These are phyloP conservation scores for Sporothrix variecibatus DNA, from an alignment of 2,329 filamentous ascomycete genomes.

Conservation along the genomic window DNA sequence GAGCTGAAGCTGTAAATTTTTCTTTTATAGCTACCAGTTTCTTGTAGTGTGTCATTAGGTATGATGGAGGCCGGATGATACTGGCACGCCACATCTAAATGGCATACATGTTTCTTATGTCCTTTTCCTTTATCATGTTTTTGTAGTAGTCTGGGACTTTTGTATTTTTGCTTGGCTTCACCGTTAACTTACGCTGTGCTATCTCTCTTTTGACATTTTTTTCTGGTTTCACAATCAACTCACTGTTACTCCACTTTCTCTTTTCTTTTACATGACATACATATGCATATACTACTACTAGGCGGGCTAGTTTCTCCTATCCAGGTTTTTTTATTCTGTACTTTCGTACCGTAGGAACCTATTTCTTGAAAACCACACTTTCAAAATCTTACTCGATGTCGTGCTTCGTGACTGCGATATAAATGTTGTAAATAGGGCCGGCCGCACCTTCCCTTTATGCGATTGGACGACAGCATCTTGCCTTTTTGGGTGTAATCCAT, in stretches of 20 bases:
- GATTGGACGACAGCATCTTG: neutral
- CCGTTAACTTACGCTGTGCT: neutral
- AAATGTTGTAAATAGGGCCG: neutral
- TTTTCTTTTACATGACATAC: conserved; percentile 11
- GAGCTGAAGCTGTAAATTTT: conserved; percentile 47
- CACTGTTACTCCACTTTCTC: neutral
- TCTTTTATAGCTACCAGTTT: conserved; percentile 15
- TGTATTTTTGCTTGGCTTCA: conserved; percentile 13
- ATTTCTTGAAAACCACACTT: neutral
- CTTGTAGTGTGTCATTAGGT: neutral
- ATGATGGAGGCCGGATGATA: neutral
- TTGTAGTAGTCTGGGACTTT: conserved; percentile 14
- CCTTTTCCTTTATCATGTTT: conserved; percentile 17
- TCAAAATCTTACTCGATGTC: neutral
- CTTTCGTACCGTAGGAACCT: conserved; percentile 22
- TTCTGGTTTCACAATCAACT: conserved; percentile 20
- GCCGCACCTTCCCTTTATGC: neutral
- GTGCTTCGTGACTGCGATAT: neutral
- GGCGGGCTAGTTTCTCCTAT: neutral
- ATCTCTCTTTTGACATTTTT: neutral
- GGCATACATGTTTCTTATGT: conserved; percentile 25
- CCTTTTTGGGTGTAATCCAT: neutral
- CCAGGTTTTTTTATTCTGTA: conserved; percentile 10
- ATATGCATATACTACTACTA: conserved; percentile 20
- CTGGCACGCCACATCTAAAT: neutral